Evolutionary conservation across 257 asterid genomes (phyloP).

Genomic region (Agastache rugosa): DNA sequence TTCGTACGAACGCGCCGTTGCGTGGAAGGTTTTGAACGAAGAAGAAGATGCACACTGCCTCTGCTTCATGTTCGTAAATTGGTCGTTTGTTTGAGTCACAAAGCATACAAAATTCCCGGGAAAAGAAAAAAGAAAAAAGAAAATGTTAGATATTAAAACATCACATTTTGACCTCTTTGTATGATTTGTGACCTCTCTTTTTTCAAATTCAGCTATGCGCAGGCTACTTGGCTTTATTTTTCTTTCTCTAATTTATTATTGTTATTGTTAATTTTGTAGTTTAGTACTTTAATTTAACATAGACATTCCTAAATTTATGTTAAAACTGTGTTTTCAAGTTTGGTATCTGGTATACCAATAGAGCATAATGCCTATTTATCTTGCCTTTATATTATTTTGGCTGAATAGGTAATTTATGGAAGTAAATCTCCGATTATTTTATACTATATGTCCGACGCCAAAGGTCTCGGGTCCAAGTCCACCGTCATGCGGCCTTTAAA

Average conservation of each 20-base stretch:
- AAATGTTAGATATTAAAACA: neutral
- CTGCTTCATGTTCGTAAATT: constrained; percentile 83
- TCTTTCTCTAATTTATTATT: neutral
- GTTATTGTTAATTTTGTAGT: constrained; percentile 27
- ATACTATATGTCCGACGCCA: too few relatives aligned
- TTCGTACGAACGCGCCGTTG: constrained; percentile 88
- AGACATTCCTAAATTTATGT: constrained; percentile 33
- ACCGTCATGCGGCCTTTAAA: too few relatives aligned
- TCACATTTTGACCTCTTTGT: constrained; percentile 40
- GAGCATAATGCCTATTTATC: too few relatives aligned
- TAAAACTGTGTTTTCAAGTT: neutral
- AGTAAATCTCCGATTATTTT: too few relatives aligned
- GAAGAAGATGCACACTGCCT: constrained; percentile 87
- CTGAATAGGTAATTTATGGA: neutral
- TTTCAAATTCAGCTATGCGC: constrained; percentile 10
- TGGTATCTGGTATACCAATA: too few relatives aligned
- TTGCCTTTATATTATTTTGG: neutral
- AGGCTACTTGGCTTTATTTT: constrained; percentile 29
- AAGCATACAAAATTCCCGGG: neutral
- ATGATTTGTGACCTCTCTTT: neutral
- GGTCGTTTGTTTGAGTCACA: constrained; percentile 74
- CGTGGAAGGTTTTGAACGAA: constrained; percentile 94
- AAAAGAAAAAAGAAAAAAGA: neutral
- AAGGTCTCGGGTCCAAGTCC: too few relatives aligned
- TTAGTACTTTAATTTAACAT: constrained; percentile 1